A percentile compares a stretch with the other conserved stretches of the same genome.
Conservation (phyloP, 345 rosid genomes). For the Populus simonii region DNA sequence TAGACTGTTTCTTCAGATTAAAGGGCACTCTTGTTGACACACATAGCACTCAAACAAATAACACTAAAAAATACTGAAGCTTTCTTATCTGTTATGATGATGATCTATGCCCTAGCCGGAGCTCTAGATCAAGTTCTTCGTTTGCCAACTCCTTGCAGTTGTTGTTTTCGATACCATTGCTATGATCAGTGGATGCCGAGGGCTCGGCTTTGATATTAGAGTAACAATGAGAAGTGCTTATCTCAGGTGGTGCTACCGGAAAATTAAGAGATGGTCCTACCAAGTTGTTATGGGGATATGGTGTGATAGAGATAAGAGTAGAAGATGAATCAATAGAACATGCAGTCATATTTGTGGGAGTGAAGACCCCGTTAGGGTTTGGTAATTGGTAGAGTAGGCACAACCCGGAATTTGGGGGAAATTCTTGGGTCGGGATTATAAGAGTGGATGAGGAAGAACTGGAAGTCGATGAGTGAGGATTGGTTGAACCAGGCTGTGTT, state of each 20-base stretch:
- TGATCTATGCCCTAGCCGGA: slow-evolving; percentile 64
- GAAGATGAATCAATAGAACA: slow-evolving; percentile 42
- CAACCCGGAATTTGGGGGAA: slow-evolving; percentile 43
- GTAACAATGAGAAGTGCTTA: slow-evolving; percentile 16
- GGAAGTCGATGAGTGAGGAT: slow-evolving; percentile 9
- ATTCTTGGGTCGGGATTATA: slow-evolving; percentile 46
- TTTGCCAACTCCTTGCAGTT: slow-evolving; percentile 27
- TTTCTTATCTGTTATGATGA: slow-evolving; percentile 10
- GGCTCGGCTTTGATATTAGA: slow-evolving; percentile 22
- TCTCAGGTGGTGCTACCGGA: background rate
- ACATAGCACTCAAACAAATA: slow-evolving; percentile 5
- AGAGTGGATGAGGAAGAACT: slow-evolving; percentile 32
- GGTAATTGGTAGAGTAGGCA: slow-evolving; percentile 70
- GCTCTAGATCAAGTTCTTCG: slow-evolving; percentile 88
- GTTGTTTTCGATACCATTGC: slow-evolving; percentile 18
- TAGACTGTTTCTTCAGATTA: slow-evolving; percentile 4
- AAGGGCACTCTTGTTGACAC: slow-evolving; percentile 1
- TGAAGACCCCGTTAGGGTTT: slow-evolving; percentile 43
- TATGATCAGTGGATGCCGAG: slow-evolving; percentile 13
- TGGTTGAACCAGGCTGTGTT: slow-evolving; percentile 22
- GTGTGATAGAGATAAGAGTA: slow-evolving; percentile 45
- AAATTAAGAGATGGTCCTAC: slow-evolving; percentile 18
- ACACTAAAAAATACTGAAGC: slow-evolving; percentile 13
- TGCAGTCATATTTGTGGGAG: slow-evolving; percentile 19
- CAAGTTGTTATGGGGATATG: slow-evolving; percentile 27